A percentile compares a stretch with the other conserved stretches of the same genome.
Conservation (phyloP, 148 eudicot genomes). For the Camellia sinensis region DNA sequence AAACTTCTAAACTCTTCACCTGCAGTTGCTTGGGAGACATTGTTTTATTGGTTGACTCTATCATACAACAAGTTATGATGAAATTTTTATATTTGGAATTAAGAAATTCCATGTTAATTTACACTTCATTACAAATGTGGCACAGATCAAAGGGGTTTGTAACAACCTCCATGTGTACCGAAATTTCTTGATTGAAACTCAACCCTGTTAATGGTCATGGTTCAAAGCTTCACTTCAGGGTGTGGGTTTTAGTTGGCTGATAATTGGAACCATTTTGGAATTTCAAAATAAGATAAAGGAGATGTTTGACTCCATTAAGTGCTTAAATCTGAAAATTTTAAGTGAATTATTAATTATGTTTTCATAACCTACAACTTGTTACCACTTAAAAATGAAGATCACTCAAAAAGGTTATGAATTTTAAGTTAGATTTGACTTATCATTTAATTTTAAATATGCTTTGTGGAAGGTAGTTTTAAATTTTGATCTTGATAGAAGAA, state of each 20-base stretch:
- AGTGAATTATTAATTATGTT: not conserved
- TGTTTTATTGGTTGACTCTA: not conserved
- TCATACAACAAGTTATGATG: not conserved
- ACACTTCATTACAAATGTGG: not conserved
- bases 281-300: not conserved
- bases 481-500: too few relatives aligned
- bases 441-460: too few relatives aligned
- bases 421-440: not conserved
- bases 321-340: not conserved
- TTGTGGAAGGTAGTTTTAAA: too few relatives aligned
- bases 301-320: not conserved
- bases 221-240: not conserved
- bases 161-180: not conserved
- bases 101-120: not conserved
- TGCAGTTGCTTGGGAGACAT: not conserved
- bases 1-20: constrained; percentile 7
- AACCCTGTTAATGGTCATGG: not conserved
- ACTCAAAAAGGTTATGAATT: not conserved
- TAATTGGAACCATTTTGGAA: constrained; percentile 7
- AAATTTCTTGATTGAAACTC: not conserved
- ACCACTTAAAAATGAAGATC: not conserved
- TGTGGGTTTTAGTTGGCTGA: not conserved
- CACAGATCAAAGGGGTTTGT: not conserved
- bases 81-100: not conserved
- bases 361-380: not conserved